Evolutionary conservation across 305 asterid genomes (phyloP), one percentile per base, ranked within the genome.

Genomic region (Stenogyne calaminthoides): DNA sequence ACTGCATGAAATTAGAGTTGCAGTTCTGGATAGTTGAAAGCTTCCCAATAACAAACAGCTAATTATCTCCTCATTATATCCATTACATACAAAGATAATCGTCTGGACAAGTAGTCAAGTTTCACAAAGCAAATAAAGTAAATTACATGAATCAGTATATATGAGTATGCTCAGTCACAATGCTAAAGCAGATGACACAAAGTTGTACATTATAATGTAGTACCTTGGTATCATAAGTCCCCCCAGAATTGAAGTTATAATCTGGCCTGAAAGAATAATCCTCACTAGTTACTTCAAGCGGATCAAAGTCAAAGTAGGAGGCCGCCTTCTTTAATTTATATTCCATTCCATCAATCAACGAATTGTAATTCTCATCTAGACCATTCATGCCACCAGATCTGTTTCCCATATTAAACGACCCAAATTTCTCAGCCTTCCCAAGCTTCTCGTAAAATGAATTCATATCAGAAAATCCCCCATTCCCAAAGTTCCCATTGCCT

Each of bases 241-340:
- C 78, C 64, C 90, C 91, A 1, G 56, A 14, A 72, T 60, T 61
- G 78, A 88, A 84, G 76, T 85, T 88, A 64, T 82, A 77, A 83
- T 94, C 95, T 9, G 93, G 86, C 82, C 98, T 84, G 79, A 75
- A 94, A 67, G 82, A 62, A 79, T 88, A 94, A 84, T 85, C 81
- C 0, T 88, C 90, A 18, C 64, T 78, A 18, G 77, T 47, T 25
- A 90, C 80, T 87, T 90, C 97, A 3, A 73, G 85, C 0, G 83
- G 83, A 70, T 88, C 93, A 59, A 69, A 82, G 75, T 82, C 91
- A 75, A 88, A 91, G 77, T 84, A 90, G 11, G 76, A 64, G 2
- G 97, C 97, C 2, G 93, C 92, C 74, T 89, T 78, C 85, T 82
- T 84, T 75, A 92, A 72, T 76, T 81, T 88, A 42, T 55, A 55